These are phyloP conservation scores for Kwoniella newhampshirensis DNA, from an alignment of 768 basidiomycete genomes.

Conservation along the genomic window DNA sequence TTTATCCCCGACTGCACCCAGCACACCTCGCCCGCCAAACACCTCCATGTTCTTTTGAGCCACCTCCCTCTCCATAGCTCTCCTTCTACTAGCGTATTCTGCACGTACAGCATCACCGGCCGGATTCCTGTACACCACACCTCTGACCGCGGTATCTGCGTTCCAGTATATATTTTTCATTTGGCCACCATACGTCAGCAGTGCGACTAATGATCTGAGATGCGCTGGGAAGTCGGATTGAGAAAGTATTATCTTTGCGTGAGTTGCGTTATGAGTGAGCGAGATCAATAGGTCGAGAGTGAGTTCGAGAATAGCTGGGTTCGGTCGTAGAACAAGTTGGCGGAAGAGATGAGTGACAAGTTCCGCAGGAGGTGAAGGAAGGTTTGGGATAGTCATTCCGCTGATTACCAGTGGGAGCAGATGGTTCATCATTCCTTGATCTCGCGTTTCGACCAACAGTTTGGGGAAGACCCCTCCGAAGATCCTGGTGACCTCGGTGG, in stretches of 20 bases:
- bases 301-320: constrained; percentile 60
- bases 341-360: constrained; percentile 40
- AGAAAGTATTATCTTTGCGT: constrained; percentile 60
- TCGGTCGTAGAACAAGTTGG: constrained; percentile 33
- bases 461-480: constrained; percentile 29
- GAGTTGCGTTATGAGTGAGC: constrained; percentile 68
- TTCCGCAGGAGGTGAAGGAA: constrained; percentile 23
- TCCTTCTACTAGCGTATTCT: constrained; percentile 26
- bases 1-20: constrained; percentile 33
- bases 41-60: constrained; percentile 30
- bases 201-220: constrained; percentile 24
- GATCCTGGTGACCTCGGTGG: constrained; percentile 3
- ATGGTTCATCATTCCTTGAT: constrained; percentile 35
- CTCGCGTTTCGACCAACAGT: constrained; percentile 40
- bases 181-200: constrained; percentile 28
- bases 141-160: neutral
- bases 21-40: constrained; percentile 22
- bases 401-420: constrained; percentile 45
- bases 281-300: constrained; percentile 66
- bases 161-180: constrained; percentile 12
- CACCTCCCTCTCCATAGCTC: constrained; percentile 30
- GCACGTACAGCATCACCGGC: constrained; percentile 19
- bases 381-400: constrained; percentile 21
- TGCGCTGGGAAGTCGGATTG: constrained; percentile 24
- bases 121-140: constrained; percentile 30